These are phyloP conservation scores for Tuber indicum DNA, from an alignment of 495 filamentous ascomycete species.

Conservation along the genomic window DNA sequence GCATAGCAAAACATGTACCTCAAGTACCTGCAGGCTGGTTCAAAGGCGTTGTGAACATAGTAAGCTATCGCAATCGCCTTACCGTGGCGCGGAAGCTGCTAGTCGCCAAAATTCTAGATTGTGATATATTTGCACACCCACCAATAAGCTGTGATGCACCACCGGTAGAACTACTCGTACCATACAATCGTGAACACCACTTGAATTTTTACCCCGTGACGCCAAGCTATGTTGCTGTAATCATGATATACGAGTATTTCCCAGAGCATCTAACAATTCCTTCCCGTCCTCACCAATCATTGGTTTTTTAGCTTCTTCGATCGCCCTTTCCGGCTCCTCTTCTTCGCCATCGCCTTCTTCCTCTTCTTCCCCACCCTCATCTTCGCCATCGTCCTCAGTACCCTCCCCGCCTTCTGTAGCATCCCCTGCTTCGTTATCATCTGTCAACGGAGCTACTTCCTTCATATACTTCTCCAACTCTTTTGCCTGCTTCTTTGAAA, in stretches of 20 bases:
- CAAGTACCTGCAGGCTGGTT: not conserved
- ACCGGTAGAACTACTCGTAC: not conserved
- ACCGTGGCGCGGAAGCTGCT: not conserved
- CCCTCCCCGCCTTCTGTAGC: conserved; percentile 47
- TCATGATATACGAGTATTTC: conserved; percentile 6
- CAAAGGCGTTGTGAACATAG: not conserved
- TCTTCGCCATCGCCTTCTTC: conserved; percentile 45
- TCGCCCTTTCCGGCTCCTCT: conserved; percentile 18
- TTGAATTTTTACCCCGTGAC: not conserved
- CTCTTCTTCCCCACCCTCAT: conserved; percentile 30
- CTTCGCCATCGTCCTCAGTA: conserved; percentile 45
- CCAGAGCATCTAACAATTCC: conserved; percentile 1
- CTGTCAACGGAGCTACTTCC: conserved; percentile 48
- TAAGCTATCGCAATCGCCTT: no score
- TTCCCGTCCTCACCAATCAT: not conserved
- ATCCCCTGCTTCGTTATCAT: conserved; percentile 47
- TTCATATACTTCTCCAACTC: conserved; percentile 86
- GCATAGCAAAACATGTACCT: not conserved
- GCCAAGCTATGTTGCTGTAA: not conserved
- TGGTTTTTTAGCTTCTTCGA: conserved; percentile 2
- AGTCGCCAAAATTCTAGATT: not conserved
- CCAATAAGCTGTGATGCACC: not conserved
- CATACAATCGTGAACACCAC: not conserved
- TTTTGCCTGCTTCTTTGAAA: conserved; percentile 90
- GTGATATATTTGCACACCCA: not conserved